Evolutionary conservation across 192 early-diverging fungal species (phyloP).

Genomic region (Entrophospora sp.): DNA sequence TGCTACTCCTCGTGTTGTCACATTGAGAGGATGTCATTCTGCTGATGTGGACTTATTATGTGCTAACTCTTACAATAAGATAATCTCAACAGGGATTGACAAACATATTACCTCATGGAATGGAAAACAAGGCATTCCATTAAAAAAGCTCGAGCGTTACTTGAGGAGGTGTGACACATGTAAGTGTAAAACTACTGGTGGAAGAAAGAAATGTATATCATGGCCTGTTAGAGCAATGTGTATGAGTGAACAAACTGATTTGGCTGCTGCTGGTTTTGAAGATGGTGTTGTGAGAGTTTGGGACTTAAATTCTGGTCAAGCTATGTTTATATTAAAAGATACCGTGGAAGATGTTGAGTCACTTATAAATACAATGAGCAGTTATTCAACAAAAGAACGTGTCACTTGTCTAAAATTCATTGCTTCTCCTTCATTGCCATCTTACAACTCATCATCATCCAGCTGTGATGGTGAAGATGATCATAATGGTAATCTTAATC

Average conservation of each 20-base stretch:
- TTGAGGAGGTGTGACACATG: neutral
- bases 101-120: slow-evolving; percentile 6
- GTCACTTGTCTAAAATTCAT: neutral
- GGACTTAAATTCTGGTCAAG: neutral
- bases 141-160: neutral
- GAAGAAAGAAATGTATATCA: slow-evolving; percentile 4
- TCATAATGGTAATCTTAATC: no score
- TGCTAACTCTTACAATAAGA: neutral
- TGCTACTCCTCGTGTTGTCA: neutral
- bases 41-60: neutral
- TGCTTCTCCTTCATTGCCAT: no score
- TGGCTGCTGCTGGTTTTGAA: slow-evolving; percentile 3
- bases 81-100: neutral
- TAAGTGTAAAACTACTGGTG: neutral
- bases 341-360: slow-evolving; percentile 1
- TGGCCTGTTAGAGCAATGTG: slow-evolving; percentile 1
- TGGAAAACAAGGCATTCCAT: neutral
- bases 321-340: neutral
- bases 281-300: slow-evolving; percentile 11
- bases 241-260: neutral
- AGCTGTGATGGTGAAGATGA: neutral
- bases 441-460: neutral
- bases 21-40: neutral
- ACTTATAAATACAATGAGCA: neutral
- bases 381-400: neutral